Evolutionary conservation across 225 moss, liverwort and hornwort genomes (phyloP).

Genomic region (Physcomitrium patens): DNA sequence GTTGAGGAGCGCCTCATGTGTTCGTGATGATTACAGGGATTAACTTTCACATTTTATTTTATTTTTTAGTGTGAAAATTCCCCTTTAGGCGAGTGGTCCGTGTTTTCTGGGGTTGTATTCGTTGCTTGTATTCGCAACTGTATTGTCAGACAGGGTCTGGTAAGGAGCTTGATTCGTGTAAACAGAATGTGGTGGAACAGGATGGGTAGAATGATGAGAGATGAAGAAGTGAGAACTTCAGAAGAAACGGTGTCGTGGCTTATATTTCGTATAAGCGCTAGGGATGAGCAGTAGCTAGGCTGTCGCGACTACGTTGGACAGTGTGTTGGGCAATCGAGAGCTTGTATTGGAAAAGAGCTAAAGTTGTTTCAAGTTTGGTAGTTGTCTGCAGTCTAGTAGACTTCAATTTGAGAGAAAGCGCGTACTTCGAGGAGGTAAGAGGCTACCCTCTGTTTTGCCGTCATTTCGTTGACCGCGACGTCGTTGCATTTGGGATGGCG

Average conservation of each 20-base stretch:
- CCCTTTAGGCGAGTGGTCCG: not conserved
- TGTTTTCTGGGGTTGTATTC: not conserved
- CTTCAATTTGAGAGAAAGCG: not conserved
- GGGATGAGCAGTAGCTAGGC: not conserved
- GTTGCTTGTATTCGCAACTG: not conserved
- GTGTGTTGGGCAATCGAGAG: not conserved
- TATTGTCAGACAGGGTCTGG: not conserved
- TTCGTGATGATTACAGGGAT: too few species aligned
- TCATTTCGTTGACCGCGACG: not conserved
- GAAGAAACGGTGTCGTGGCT: too few species aligned
- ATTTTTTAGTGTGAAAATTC: too few species aligned
- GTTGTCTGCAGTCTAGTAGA: conserved; percentile 18
- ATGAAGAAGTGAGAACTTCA: not conserved
- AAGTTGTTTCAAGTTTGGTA: conserved; percentile 6
- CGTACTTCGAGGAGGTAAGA: not conserved
- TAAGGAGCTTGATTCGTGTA: not conserved
- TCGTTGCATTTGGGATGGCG: not conserved
- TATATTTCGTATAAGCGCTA: not conserved
- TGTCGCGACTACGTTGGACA: not conserved
- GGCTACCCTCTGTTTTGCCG: not conserved
- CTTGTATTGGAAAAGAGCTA: not conserved
- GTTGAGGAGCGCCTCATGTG: too few species aligned
- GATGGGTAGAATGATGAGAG: not conserved
- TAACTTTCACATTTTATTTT: too few species aligned
- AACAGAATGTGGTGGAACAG: conserved; percentile 1